These are phyloP conservation scores for Pyrus communis DNA, from an alignment of 306 rosid genomes.

Conservation along the genomic window DNA sequence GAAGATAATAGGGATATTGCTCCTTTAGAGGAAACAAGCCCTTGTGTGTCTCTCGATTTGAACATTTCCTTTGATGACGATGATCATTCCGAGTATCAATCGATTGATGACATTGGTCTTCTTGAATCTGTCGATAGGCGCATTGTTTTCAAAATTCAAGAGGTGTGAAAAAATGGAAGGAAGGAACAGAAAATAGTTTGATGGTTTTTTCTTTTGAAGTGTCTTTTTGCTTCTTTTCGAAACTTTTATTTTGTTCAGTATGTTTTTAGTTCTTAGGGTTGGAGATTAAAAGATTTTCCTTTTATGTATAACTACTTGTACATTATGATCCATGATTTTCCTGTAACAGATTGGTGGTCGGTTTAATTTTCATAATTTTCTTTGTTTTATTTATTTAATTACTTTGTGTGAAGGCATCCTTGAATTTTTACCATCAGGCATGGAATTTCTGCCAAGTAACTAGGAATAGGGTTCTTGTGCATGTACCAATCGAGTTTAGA, in stretches of 20 bases:
- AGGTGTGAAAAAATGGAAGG: slow-evolving; percentile 19
- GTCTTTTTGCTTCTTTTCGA: slow-evolving; percentile 8
- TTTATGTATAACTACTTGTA: slow-evolving; percentile 38
- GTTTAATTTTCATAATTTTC: background rate
- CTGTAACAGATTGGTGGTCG: slow-evolving; percentile 6
- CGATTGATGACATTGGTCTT: slow-evolving; percentile 66
- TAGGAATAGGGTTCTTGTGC: background rate
- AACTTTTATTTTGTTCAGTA: slow-evolving; percentile 26
- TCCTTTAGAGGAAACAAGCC: slow-evolving; percentile 35
- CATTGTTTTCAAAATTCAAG: slow-evolving; percentile 68
- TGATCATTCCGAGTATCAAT: slow-evolving; percentile 24
- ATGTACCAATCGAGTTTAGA: slow-evolving; percentile 4
- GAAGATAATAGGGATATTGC: slow-evolving; percentile 5
- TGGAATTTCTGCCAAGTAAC: background rate
- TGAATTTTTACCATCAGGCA: background rate
- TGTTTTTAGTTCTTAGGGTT: slow-evolving; percentile 32
- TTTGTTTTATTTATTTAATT: background rate
- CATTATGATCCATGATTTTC: slow-evolving; percentile 16
- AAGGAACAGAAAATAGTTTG: background rate
- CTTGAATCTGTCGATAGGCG: slow-evolving; percentile 75
- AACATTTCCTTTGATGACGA: slow-evolving; percentile 65
- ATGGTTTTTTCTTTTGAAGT: background rate
- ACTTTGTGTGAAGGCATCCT: background rate
- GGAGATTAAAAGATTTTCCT: slow-evolving; percentile 12
- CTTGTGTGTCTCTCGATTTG: slow-evolving; percentile 73